These are phyloP conservation scores for Coemansia sp. DNA, from an alignment of 192 early-diverging fungal genomes.

Conservation along the genomic window DNA sequence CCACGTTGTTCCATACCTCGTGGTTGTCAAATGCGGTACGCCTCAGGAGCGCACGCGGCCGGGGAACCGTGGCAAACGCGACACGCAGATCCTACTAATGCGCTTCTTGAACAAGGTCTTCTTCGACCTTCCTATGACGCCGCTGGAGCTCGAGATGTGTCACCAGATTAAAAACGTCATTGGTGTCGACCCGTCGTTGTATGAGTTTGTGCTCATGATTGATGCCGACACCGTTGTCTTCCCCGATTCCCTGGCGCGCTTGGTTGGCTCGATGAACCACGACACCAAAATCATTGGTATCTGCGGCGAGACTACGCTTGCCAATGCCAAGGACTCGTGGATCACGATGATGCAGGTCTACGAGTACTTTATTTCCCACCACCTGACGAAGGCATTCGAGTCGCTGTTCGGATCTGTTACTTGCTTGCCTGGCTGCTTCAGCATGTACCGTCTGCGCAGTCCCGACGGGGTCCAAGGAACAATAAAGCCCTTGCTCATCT, in stretches of 20 bases:
- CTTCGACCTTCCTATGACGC: slow-evolving; percentile 91
- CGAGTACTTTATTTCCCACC: slow-evolving; percentile 98
- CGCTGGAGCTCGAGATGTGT: slow-evolving; percentile 96
- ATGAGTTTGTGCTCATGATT: slow-evolving; percentile 97
- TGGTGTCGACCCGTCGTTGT: slow-evolving; percentile 93
- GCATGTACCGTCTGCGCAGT: slow-evolving; percentile 96
- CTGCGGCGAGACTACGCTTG: slow-evolving; percentile 94
- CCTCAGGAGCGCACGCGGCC: slow-evolving; percentile 84
- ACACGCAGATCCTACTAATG: slow-evolving; percentile 99
- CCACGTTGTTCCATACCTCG: slow-evolving; percentile 93
- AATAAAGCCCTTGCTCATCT: slow-evolving; percentile 86
- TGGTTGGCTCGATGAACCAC: slow-evolving; percentile 89
- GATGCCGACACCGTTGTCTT: slow-evolving; percentile 96
- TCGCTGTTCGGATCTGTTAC: slow-evolving; percentile 97
- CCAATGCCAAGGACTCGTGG: slow-evolving; percentile 92
- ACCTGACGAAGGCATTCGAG: slow-evolving; percentile 96
- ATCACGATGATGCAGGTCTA: slow-evolving; percentile 99
- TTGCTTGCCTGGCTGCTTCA: slow-evolving; percentile 99
- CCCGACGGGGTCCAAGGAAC: slow-evolving; percentile 63
- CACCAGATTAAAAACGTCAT: slow-evolving; percentile 99
- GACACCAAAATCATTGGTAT: slow-evolving; percentile 92
- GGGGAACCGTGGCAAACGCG: slow-evolving; percentile 98
- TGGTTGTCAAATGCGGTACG: slow-evolving; percentile 93
- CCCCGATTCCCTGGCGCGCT: slow-evolving; percentile 87
- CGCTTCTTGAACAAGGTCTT: slow-evolving; percentile 96